Conservation (phyloP, 2,329 filamentous ascomycete species). For the Drechmeria coniospora region DNA sequence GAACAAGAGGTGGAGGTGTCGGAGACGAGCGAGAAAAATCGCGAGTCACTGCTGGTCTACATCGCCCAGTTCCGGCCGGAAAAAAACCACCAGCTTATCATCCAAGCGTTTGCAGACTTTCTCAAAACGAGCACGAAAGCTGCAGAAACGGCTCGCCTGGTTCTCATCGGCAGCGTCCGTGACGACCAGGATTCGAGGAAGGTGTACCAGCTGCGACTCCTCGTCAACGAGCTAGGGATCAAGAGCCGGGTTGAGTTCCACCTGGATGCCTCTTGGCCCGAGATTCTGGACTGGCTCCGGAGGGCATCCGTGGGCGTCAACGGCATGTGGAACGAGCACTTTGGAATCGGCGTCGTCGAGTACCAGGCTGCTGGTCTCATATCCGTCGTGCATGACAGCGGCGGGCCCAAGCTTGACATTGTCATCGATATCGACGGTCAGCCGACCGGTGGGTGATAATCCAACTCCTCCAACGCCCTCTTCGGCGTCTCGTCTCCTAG, state of each 20-base stretch:
- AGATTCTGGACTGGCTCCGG: constrained; percentile 66
- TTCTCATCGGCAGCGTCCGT: constrained; percentile 85
- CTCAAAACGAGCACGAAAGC: constrained; percentile 38
- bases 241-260: constrained; percentile 77
- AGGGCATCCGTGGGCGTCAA: constrained; percentile 78
- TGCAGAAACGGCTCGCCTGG: constrained; percentile 45
- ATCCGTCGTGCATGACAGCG: constrained; percentile 82
- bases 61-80: constrained; percentile 96
- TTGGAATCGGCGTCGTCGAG: constrained; percentile 95
- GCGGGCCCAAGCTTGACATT: constrained; percentile 87
- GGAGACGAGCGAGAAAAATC: constrained; percentile 47
- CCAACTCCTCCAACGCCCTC: too few relatives aligned
- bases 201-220: constrained; percentile 75
- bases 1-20: constrained; percentile 59
- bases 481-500: neutral
- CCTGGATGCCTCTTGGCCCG: constrained; percentile 76
- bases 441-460: constrained; percentile 49
- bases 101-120: constrained; percentile 72
- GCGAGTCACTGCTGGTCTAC: constrained; percentile 66
- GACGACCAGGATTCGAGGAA: constrained; percentile 65
- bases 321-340: constrained; percentile 99
- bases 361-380: constrained; percentile 93
- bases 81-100: constrained; percentile 83
- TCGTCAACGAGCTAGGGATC: constrained; percentile 75
- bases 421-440: constrained; percentile 66